Base-by-base conservation (phyloP, 371 early-diverging fungal species). In the Chytridiales sp. region DNA sequence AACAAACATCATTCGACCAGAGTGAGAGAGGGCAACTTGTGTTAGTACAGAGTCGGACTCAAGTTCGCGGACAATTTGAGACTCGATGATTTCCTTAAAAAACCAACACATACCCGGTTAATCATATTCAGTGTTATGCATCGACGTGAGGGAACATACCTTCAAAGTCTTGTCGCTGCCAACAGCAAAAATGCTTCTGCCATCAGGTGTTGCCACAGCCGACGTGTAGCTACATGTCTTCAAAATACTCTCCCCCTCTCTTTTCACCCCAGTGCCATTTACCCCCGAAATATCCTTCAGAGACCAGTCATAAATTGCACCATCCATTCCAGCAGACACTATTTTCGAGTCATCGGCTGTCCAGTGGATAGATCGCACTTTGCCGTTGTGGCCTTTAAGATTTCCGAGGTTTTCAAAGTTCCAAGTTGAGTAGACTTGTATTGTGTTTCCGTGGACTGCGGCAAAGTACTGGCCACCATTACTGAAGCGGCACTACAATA, bases 401-500 rank as follows among this genome's bases (percentile, higher is more conserved):
- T 67, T 77, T 22, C 67, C 76, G 15, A 83, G 42, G 58, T 69
- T 69, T 31, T 82, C 79, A 62, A 76, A 80, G 54, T 61, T 77
- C 81, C 81, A 82, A 0, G 83, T 83, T 5, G 72, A 69, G 67
- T 73, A 83, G 17, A 82, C 66, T 48, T 78, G 76, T 48, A 82
- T 75, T 9, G 70, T 68, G 66, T 75, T 82, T 1, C 77, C 81
- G 58, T 75, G 74, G 19, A 74, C 78, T 6, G 75, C 75, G 0
- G 81, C 83, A 61, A 82, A 80, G 40, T 69, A 73, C 38, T 82
- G 83, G 0, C 83, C 83, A 2, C 83, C 83, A 44, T 71, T 74
- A 38, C 70, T 69, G 62, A 83, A 83, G 24, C 77, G 76, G 56
- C 76, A 75, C 75, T 79, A 32, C 13, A 36, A 5, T n/a, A 53